Evolutionary conservation across 768 basidiomycete species (phyloP).

Genomic region (Antrodiella citrinella): DNA sequence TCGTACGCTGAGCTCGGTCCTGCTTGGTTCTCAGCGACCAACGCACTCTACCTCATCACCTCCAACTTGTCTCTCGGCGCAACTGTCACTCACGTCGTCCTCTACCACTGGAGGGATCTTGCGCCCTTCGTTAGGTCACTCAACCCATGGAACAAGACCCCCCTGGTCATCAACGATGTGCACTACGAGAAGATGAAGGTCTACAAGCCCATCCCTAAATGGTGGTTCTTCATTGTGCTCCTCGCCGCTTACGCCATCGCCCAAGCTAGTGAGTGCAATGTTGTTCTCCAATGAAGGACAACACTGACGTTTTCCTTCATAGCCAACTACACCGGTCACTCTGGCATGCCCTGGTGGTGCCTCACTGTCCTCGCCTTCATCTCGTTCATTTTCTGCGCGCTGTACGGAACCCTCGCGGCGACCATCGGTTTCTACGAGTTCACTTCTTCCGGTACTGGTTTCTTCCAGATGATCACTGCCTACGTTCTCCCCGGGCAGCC

Average conservation of each 20-base stretch:
- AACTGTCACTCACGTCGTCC: slow-evolving; percentile 25
- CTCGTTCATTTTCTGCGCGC: slow-evolving; percentile 42
- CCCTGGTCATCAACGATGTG: slow-evolving; percentile 21
- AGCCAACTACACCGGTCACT: slow-evolving; percentile 38
- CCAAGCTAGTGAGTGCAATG: slow-evolving; percentile 34
- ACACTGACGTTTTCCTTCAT: not conserved
- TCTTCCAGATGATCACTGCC: slow-evolving; percentile 22
- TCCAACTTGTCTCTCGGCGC: slow-evolving; percentile 28
- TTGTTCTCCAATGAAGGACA: not conserved
- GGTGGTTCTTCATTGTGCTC: slow-evolving; percentile 43
- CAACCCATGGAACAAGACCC: slow-evolving; percentile 26
- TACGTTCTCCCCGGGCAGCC: slow-evolving; percentile 23
- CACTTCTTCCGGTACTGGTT: slow-evolving; percentile 21
- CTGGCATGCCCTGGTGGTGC: slow-evolving; percentile 48
- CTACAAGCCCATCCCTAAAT: slow-evolving; percentile 36
- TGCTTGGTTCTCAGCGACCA: slow-evolving; percentile 29
- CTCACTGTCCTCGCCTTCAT: slow-evolving; percentile 45
- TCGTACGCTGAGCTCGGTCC: slow-evolving; percentile 23
- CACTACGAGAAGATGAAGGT: slow-evolving; percentile 52
- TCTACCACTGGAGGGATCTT: slow-evolving; percentile 30
- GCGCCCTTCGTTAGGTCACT: slow-evolving; percentile 26
- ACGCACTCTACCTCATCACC: slow-evolving; percentile 26
- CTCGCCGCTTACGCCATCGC: slow-evolving; percentile 40
- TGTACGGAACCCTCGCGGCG: slow-evolving; percentile 32
- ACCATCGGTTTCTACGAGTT: slow-evolving; percentile 22